phyloP scores from a whole-genome alignment of 306 rosid species.

The Carpinus viminea region DNA sequence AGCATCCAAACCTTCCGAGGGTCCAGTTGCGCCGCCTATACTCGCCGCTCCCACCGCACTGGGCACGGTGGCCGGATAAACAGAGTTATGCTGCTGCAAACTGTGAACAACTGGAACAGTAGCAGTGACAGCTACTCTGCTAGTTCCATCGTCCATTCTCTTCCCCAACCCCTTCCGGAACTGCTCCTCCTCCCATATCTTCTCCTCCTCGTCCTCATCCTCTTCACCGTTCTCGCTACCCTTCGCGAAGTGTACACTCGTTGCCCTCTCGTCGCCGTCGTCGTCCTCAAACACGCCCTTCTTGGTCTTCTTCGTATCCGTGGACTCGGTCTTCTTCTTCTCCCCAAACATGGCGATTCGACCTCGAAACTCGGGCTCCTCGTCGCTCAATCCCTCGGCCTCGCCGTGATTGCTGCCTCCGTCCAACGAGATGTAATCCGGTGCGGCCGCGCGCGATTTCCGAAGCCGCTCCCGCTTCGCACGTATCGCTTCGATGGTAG shows the following conservation, averaged over 20 bases:
- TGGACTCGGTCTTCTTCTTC: conserved; percentile 46
- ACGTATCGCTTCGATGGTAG: conserved; percentile 66
- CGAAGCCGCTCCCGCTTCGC: conserved; percentile 79
- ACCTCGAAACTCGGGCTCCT: conserved; percentile 77
- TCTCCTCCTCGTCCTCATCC: conserved; percentile 80
- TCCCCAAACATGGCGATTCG: conserved; percentile 85
- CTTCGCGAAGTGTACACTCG: conserved; percentile 40
- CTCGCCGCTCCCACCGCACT: conserved; percentile 40
- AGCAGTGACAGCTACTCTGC: conserved; percentile 38
- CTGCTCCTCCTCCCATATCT: conserved; percentile 95
- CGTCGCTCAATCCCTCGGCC: conserved; percentile 87
- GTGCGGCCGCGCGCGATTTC: conserved; percentile 66
- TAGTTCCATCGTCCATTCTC: conserved; percentile 80
- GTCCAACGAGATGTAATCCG: conserved; percentile 79
- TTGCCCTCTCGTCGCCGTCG: conserved; percentile 58
- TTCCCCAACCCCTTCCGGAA: conserved; percentile 93
- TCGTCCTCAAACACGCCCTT: conserved; percentile 89
- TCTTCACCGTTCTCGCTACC: conserved; percentile 28
- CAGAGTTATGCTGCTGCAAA: conserved; percentile 52
- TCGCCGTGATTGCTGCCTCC: conserved; percentile 88
- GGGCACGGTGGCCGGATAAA: conserved; percentile 40
- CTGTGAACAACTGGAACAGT: conserved; percentile 53
- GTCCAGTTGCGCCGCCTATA: conserved; percentile 60
- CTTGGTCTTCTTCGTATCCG: conserved; percentile 57
- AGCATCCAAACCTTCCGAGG: conserved; percentile 47